These are phyloP conservation scores for Dendrocalamus latiflorus DNA, from an alignment of 202 grass and related monocot genomes.

Conservation along the genomic window DNA sequence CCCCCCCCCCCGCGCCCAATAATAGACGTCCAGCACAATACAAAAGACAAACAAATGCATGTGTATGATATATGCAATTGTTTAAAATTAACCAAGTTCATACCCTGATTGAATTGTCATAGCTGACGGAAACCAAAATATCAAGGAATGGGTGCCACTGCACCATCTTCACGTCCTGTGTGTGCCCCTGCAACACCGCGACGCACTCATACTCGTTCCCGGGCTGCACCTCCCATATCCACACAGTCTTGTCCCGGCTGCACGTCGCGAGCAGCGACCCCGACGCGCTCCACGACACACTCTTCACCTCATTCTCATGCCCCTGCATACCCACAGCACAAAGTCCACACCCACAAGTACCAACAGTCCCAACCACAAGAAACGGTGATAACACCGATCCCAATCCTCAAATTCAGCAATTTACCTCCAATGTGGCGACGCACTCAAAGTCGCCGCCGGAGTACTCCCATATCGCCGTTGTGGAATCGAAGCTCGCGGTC, in stretches of 20 bases:
- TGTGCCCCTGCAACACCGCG: slow-evolving; percentile 59
- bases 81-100: not conserved
- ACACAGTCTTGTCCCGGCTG: slow-evolving; percentile 75
- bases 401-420: not conserved
- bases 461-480: slow-evolving; percentile 73
- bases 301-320: slow-evolving; percentile 93
- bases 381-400: not conserved
- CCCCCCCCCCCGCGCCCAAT: not conserved
- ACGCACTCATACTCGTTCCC: slow-evolving; percentile 85
- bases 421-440: slow-evolving; percentile 78
- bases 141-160: slow-evolving; percentile 79
- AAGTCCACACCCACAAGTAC: not conserved
- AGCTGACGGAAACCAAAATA: slow-evolving; percentile 85
- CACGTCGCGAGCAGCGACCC: slow-evolving; percentile 73
- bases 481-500: slow-evolving; percentile 80
- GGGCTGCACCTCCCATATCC: slow-evolving; percentile 92
- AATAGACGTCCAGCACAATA: not conserved
- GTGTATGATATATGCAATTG: not conserved
- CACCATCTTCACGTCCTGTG: slow-evolving; percentile 92
- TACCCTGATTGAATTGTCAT: slow-evolving; percentile 85
- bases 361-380: not conserved
- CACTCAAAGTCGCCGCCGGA: slow-evolving; percentile 69
- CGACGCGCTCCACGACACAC: slow-evolving; percentile 63
- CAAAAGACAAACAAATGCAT: not conserved
- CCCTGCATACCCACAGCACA: slow-evolving; percentile 40